Base-by-base conservation (phyloP, 306 rosid genomes). In the Lathyrus oleraceus region DNA sequence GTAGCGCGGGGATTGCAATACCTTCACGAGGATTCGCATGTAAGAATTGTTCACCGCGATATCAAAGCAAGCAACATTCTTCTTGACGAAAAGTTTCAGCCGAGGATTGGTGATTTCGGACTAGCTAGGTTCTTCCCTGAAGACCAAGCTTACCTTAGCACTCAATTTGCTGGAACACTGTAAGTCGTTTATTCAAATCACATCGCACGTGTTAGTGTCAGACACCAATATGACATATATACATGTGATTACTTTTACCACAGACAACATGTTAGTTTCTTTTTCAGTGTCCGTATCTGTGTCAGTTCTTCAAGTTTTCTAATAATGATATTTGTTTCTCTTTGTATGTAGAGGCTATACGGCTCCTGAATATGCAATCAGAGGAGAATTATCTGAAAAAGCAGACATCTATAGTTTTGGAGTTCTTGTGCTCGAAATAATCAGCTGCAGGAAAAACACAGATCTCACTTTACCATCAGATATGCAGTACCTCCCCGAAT, bases 21-120 rank as follows among this genome's bases (percentile, higher is more conserved):
- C 74, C 86, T 90, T 56, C 97, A 93, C 2, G 97, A 88, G 80
- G 97, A 93, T 81, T 93, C 97, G 6, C 96, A 88, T n/a, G 21
- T 85, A 8, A 78, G 97, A 85, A 90, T 93, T 69, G 82, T 93
- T 65, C 98, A 93, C 69, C 77, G 97, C 54, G 98, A 90, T 75
- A 88, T 93, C 75, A 93, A 93, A 79, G 98, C 98, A 52, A 93
- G 97, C 79, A 93, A 90, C 74, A 87, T 93, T 85, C 97, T 93
- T 79, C 98, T 93, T 59, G 96, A 93, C 65, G 90, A 81, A 1
- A 90, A 87, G 80, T 84, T 85, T 78, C 96, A 78, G 58, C 91
- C 97, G 1, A 93, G 76, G 87, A 93, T 93, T 42, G 97, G 98
- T 54, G 98, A 93, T 73, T 93, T 93, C 58, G 97, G 97, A 38